A percentile compares a stretch with the other conserved stretches of the same genome.
These are phyloP conservation scores for Crassisporium funariophilum DNA, from an alignment of 768 basidiomycete genomes.

Conservation along the genomic window DNA sequence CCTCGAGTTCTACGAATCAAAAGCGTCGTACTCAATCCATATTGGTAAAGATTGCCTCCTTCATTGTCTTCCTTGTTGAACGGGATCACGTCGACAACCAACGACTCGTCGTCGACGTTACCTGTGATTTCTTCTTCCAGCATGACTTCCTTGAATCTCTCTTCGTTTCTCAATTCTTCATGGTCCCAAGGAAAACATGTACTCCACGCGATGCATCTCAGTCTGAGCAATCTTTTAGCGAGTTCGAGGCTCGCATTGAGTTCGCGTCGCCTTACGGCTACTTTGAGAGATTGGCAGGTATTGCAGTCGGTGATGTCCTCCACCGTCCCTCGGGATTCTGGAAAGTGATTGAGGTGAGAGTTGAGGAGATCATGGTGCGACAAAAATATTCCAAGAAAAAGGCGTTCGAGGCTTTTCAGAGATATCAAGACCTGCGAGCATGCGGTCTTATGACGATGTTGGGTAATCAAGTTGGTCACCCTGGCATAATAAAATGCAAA, in stretches of 20 bases:
- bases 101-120: not conserved
- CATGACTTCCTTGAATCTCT: not conserved
- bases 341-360: conserved; percentile 45
- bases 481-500: not conserved
- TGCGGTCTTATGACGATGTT: conserved; percentile 10
- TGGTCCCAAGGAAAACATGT: conserved; percentile 40
- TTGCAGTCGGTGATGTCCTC: conserved; percentile 39
- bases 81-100: not conserved
- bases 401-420: conserved; percentile 46
- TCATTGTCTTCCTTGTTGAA: not conserved
- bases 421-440: conserved; percentile 16
- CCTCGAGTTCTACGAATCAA: conserved; percentile 43
- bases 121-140: not conserved
- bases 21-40: conserved; percentile 35
- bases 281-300: conserved; percentile 29
- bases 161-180: conserved; percentile 8
- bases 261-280: conserved; percentile 43
- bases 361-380: conserved; percentile 55
- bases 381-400: conserved; percentile 66
- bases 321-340: conserved; percentile 26
- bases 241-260: conserved; percentile 48
- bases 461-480: conserved; percentile 1
- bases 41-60: too few relatives aligned
- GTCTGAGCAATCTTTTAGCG: conserved; percentile 42
- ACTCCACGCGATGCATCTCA: conserved; percentile 54